Evolutionary conservation across 83 land plant genomes (phyloP).

Genomic region (Larix sibirica): DNA sequence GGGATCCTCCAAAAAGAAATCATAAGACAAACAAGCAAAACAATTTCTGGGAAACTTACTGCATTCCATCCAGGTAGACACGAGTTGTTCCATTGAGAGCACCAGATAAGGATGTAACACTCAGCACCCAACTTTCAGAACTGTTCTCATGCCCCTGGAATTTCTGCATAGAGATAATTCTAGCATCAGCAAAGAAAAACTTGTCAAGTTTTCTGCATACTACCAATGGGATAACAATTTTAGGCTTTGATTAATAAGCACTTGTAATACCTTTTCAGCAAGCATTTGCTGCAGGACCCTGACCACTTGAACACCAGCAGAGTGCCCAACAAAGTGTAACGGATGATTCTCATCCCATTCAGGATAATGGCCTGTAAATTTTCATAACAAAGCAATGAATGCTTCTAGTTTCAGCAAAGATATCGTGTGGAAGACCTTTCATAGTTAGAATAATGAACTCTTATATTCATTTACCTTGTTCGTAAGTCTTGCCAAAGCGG

Average conservation of each 20-base stretch:
- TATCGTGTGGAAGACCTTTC: neutral
- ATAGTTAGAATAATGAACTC: neutral
- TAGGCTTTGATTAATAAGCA: neutral
- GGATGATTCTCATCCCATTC: constrained; percentile 95
- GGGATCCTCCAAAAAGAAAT: neutral
- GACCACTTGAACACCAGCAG: constrained; percentile 94
- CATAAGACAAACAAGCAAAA: neutral
- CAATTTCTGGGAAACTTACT: constrained; percentile 43
- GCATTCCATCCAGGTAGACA: constrained; percentile 88
- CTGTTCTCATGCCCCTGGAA: constrained; percentile 77
- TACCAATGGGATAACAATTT: neutral
- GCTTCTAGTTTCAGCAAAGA: neutral
- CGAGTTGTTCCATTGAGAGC: constrained; percentile 96
- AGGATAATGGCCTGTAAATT: constrained; percentile 75
- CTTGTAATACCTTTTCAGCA: constrained; percentile 70
- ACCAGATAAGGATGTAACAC: constrained; percentile 90
- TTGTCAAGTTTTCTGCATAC: neutral
- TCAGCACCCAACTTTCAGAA: constrained; percentile 89
- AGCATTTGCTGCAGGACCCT: constrained; percentile 95
- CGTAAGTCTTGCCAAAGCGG: constrained; percentile 72
- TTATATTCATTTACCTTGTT: constrained; percentile 52
- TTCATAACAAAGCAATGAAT: neutral
- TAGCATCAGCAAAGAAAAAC: neutral
- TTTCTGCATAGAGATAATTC: constrained; percentile 43
- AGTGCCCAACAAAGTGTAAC: constrained; percentile 95